phyloP scores from a whole-genome alignment of 2,329 filamentous ascomycete species.

The Keithomyces neogunnii region DNA sequence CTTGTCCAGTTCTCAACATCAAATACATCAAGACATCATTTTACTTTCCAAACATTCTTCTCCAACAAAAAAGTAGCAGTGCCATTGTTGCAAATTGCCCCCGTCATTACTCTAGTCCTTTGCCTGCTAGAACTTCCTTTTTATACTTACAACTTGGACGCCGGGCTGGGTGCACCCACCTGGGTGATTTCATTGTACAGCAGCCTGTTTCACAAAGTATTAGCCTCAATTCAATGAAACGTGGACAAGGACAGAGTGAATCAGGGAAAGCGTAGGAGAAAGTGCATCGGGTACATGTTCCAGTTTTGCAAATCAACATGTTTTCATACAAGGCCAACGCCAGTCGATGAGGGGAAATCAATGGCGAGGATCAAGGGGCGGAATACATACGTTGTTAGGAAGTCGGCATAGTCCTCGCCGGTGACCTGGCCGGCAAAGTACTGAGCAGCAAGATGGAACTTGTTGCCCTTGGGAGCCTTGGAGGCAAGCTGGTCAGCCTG shows the following conservation, averaged over 20 bases:
- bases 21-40: neutral
- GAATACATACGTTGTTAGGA: conserved; percentile 67
- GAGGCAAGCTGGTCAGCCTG: conserved; percentile 66
- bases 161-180: conserved; percentile 51
- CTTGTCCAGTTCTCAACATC: too few relatives aligned
- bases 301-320: too few relatives aligned
- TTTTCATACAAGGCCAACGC: too few relatives aligned
- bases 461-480: conserved; percentile 79
- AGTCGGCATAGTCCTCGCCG: conserved; percentile 95
- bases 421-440: conserved; percentile 93
- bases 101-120: neutral
- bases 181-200: conserved; percentile 84
- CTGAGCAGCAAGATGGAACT: conserved; percentile 80
- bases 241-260: neutral
- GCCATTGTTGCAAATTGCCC: neutral
- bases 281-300: too few relatives aligned
- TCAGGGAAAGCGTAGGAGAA: neutral
- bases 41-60: neutral
- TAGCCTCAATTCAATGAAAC: neutral
- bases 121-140: neutral
- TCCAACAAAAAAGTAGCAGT: neutral
- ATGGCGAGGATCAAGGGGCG: neutral
- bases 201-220: conserved; percentile 42
- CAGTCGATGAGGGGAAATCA: neutral
- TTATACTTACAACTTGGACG: conserved; percentile 51